Evolutionary conservation across 352 stramenopile genomes (phyloP).

Genomic region (Phytophthora tentaculata): DNA sequence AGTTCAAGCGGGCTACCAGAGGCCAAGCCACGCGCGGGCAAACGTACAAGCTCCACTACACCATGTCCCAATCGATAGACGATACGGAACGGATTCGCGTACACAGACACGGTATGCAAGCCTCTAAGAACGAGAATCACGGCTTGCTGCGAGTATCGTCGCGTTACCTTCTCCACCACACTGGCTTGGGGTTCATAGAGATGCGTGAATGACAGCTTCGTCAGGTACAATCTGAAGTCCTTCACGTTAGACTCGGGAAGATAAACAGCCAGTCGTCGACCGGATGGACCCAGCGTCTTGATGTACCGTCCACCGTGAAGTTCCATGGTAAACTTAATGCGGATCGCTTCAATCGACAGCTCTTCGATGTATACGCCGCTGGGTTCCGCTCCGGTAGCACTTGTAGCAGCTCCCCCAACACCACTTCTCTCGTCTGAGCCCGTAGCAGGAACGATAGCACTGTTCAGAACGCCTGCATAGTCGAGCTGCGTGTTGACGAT

Average conservation of each 20-base stretch:
- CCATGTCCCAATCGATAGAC: slow-evolving; percentile 86
- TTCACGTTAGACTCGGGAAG: slow-evolving; percentile 91
- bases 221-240: slow-evolving; percentile 86
- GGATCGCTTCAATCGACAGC: slow-evolving; percentile 83
- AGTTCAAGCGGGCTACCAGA: slow-evolving; percentile 86
- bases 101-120: slow-evolving; percentile 87
- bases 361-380: slow-evolving; percentile 89
- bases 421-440: slow-evolving; percentile 30
- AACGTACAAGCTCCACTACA: slow-evolving; percentile 78
- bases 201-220: slow-evolving; percentile 82
- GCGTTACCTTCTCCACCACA: slow-evolving; percentile 79
- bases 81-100: slow-evolving; percentile 89
- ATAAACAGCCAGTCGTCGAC: slow-evolving; percentile 77
- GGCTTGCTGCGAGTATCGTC: slow-evolving; percentile 85
- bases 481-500: slow-evolving; percentile 82
- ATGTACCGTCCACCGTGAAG: slow-evolving; percentile 85
- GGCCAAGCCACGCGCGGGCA: slow-evolving; percentile 78
- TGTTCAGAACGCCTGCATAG: slow-evolving; percentile 44
- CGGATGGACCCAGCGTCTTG: slow-evolving; percentile 81
- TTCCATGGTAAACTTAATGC: slow-evolving; percentile 89
- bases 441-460: slow-evolving; percentile 27
- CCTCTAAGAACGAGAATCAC: slow-evolving; percentile 86
- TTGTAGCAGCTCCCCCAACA: slow-evolving; percentile 18
- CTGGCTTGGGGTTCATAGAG: slow-evolving; percentile 81
- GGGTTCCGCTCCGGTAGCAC: slow-evolving; percentile 36